These are phyloP conservation scores for Yamadazyma membranifaciens DNA, from an alignment of 1,139 yeast genomes.

Conservation along the genomic window DNA sequence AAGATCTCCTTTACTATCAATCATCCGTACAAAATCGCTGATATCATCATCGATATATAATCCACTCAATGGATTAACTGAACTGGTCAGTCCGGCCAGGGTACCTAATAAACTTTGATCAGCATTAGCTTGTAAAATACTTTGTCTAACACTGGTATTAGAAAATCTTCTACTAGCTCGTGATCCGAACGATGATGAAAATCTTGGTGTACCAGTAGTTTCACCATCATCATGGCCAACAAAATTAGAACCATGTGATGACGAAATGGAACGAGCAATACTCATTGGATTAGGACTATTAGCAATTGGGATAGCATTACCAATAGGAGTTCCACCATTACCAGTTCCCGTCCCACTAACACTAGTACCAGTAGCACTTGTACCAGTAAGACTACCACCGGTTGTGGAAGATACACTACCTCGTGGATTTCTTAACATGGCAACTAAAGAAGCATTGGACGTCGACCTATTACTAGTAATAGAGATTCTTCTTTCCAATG, in stretches of 20 bases:
- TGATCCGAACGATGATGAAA: conserved; percentile 58
- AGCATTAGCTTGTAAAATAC: conserved; percentile 23
- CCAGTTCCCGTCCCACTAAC: conserved; percentile 6
- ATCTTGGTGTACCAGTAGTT: conserved; percentile 38
- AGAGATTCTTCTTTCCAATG: conserved; percentile 42
- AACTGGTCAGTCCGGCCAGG: conserved; percentile 39
- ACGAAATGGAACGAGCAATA: conserved; percentile 40
- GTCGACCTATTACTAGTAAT: conserved; percentile 49
- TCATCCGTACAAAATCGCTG: conserved; percentile 75
- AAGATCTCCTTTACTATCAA: conserved; percentile 65
- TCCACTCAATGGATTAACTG: conserved; percentile 38
- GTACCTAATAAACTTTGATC: conserved; percentile 30
- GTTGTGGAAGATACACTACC: conserved; percentile 33
- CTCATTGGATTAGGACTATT: conserved; percentile 16
- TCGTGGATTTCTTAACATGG: conserved; percentile 50
- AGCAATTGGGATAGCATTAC: conserved; percentile 24
- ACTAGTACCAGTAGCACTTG: conserved; percentile 1
- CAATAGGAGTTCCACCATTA: neutral
- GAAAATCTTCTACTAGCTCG: conserved; percentile 46
- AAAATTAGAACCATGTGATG: conserved; percentile 38
- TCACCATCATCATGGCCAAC: conserved; percentile 21
- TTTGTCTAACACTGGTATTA: conserved; percentile 35
- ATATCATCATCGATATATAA: conserved; percentile 65
- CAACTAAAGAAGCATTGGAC: conserved; percentile 57
- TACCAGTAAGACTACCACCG: conserved; percentile 16